A percentile compares a stretch with the other conserved stretches of the same genome.
These are phyloP conservation scores for Tetragonia tetragonoides DNA, from an alignment of 148 eudicot genomes.

Conservation along the genomic window DNA sequence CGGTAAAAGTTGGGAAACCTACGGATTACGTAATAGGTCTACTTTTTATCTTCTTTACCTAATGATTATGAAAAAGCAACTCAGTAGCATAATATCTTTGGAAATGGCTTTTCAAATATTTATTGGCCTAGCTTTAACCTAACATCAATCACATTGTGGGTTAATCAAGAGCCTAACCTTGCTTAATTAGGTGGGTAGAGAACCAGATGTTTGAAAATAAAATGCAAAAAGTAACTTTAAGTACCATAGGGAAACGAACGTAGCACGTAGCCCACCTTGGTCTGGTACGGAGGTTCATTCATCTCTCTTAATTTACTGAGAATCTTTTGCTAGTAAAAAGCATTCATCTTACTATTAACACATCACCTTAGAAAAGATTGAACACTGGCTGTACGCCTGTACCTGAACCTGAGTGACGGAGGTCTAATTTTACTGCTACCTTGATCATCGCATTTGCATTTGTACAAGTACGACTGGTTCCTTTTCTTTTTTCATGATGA, in stretches of 20 bases:
- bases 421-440: too few species aligned
- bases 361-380: too few species aligned
- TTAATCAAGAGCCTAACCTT: not conserved
- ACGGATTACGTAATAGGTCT: not conserved
- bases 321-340: not conserved
- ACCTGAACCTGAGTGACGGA: too few species aligned
- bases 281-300: slow-evolving; percentile 5
- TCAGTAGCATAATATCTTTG: slow-evolving; percentile 12
- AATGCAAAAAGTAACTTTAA: not conserved
- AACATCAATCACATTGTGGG: not conserved
- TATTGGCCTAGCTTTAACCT: slow-evolving; percentile 4
- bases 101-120: slow-evolving; percentile 10
- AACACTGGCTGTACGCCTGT: too few species aligned
- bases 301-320: not conserved
- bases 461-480: too few species aligned
- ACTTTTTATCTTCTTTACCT: not conserved
- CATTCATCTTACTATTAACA: too few species aligned
- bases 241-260: not conserved
- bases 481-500: too few species aligned
- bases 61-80: not conserved
- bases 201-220: not conserved
- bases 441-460: too few species aligned
- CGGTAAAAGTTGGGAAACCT: not conserved
- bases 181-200: not conserved
- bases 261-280: too few species aligned